Evolutionary conservation across 1,139 yeast species (phyloP), one percentile per base, ranked within the genome.

Genomic region (Hyphopichia buzzinii): DNA sequence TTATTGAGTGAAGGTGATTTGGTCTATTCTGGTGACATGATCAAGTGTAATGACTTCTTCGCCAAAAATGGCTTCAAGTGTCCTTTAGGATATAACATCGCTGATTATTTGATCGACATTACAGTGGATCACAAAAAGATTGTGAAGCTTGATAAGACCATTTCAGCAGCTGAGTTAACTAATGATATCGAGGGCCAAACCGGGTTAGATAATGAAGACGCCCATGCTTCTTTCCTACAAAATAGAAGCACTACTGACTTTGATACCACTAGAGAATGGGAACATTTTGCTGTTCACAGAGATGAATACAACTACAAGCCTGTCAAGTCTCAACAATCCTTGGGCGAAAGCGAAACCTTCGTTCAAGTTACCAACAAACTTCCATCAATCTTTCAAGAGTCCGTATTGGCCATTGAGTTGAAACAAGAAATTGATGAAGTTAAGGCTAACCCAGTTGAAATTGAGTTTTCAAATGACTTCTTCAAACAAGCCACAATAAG

Each of bases 31-130:
- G 98, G 98, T 12, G 86, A 82, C 15, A 79, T 82, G 77, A 67
- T 74, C 19, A 74, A 75, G 39, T 79, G 88, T 42, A 76, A 79
- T 46, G 86, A 83, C 40, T 89, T 84, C 57, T 86, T 92, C 55
- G 71, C 78, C 5, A 77, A 72, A 31, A 74, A 81, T 49, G 97
- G 97, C 0, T 86, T 79, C 59, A 66, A 70, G 34, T 88, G 97
- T 58, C 98, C 98, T 1, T 59, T 74, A 26, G 96, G 96, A 26
- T 90, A 87, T 58, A 92, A 92, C 52, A 79, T 92, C 49, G 98
- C 97, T 2, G 98, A 92, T 55, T 92, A 82, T 52, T 69, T 92
- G 56, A 85, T 92, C 45, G 98, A 92, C 57, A 76, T 92, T 26
- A 89, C 97, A 0, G 87, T 89, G 57, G 81, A 77, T 43, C 79